These are phyloP conservation scores for Corymbia calophylla DNA, from an alignment of 441 rosid genomes.

Conservation along the genomic window DNA sequence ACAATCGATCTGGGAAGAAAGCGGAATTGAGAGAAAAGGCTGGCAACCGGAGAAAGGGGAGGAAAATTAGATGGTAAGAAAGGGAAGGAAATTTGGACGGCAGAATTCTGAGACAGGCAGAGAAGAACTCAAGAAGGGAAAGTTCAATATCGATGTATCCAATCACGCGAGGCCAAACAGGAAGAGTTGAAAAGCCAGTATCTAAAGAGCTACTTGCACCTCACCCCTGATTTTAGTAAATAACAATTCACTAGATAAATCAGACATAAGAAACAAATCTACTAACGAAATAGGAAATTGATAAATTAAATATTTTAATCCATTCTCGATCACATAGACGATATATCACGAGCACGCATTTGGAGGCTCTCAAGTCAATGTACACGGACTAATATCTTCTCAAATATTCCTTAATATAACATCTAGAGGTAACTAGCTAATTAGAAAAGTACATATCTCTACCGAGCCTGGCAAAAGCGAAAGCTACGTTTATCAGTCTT, in stretches of 20 bases:
- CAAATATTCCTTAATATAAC: background rate
- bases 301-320: background rate
- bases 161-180: background rate
- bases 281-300: background rate
- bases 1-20: background rate
- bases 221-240: background rate
- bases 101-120: background rate
- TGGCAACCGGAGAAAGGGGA: background rate
- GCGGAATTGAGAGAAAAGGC: background rate
- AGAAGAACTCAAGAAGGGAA: background rate
- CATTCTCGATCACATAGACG: background rate
- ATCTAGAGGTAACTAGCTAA: background rate
- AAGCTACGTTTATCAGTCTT: background rate
- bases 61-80: background rate
- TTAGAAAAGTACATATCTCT: background rate
- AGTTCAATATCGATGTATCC: background rate
- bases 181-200: background rate
- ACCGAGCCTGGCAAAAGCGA: background rate
- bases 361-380: background rate
- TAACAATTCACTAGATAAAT: background rate
- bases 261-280: background rate
- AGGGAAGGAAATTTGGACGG: background rate
- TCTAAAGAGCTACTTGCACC: background rate
- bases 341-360: background rate
- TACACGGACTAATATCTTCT: background rate